A percentile compares a stretch with the other conserved stretches of the same genome.
phyloP scores from a whole-genome alignment of 2,329 filamentous ascomycete species.

The Fusarium fujikuroi region DNA sequence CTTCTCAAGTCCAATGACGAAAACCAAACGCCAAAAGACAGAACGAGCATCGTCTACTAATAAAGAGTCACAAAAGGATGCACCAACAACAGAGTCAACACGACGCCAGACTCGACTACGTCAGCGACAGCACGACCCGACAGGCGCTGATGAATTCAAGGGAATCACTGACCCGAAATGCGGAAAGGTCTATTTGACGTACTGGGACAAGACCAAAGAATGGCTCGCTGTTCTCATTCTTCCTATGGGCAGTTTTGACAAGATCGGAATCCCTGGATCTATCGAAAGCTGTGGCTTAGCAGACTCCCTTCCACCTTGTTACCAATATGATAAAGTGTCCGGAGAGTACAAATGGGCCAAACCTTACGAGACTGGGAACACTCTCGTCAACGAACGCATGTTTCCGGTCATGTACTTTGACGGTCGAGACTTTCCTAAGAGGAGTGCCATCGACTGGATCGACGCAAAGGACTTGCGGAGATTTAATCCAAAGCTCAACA shows the following conservation, averaged over 20 bases:
- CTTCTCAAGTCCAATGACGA: background rate
- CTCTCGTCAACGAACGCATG: constrained; percentile 14
- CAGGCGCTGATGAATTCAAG: background rate
- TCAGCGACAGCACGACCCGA: background rate
- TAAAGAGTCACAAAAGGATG: background rate
- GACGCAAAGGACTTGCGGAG: constrained; percentile 21
- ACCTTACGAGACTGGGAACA: constrained; percentile 15
- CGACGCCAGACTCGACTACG: background rate
- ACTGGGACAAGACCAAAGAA: constrained; percentile 9
- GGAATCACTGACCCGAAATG: background rate
- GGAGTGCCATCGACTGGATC: constrained; percentile 37
- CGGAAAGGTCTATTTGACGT: constrained; percentile 10
- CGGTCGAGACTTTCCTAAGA: constrained; percentile 26
- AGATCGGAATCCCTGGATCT: constrained; percentile 2
- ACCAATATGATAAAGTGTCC: background rate
- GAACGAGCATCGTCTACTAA: background rate
- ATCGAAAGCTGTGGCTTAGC: background rate
- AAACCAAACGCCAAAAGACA: background rate
- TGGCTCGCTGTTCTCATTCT: constrained; percentile 16
- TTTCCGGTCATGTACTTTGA: constrained; percentile 40
- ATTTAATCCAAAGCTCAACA: constrained; percentile 3
- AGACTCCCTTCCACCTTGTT: background rate
- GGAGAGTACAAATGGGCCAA: constrained; percentile 12
- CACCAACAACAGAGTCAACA: background rate
- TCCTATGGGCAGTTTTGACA: constrained; percentile 1